Conservation (phyloP, 73 alveolate genomes). For the Uronychia setigera region DNA sequence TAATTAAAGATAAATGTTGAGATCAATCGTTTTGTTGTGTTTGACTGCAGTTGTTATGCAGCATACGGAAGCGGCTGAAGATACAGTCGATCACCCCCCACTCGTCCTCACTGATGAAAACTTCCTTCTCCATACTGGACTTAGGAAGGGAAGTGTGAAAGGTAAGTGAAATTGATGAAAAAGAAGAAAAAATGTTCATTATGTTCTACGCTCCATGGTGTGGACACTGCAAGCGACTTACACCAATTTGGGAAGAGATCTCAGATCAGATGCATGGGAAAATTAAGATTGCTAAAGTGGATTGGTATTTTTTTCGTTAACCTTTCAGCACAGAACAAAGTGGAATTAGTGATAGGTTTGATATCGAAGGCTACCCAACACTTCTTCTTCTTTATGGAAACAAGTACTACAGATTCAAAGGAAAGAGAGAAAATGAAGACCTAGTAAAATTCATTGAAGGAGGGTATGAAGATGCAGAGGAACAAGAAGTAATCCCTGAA, state of each 20-base stretch:
- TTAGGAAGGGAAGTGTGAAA: not conserved
- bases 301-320: slow-evolving; percentile 30
- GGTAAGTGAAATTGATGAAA: not conserved
- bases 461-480: not conserved
- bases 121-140: not conserved
- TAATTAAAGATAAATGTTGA: too few species aligned
- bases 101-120: not conserved
- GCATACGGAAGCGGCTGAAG: not conserved
- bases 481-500: not conserved
- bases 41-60: not conserved
- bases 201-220: slow-evolving; percentile 88
- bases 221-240: slow-evolving; percentile 81
- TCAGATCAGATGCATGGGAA: slow-evolving; percentile 56
- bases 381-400: slow-evolving; percentile 6
- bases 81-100: slow-evolving; percentile 3
- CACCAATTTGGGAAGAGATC: slow-evolving; percentile 69
- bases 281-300: slow-evolving; percentile 57
- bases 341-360: not conserved
- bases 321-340: slow-evolving; percentile 8
- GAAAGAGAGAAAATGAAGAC: not conserved
- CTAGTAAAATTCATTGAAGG: not conserved
- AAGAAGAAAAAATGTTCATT: slow-evolving; percentile 64
- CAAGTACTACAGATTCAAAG: slow-evolving; percentile 13
- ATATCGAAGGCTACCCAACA: slow-evolving; percentile 21
- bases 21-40: not conserved